Evolutionary conservation across 768 basidiomycete genomes (phyloP).

Genomic region (Panaeolus cyanescens): DNA sequence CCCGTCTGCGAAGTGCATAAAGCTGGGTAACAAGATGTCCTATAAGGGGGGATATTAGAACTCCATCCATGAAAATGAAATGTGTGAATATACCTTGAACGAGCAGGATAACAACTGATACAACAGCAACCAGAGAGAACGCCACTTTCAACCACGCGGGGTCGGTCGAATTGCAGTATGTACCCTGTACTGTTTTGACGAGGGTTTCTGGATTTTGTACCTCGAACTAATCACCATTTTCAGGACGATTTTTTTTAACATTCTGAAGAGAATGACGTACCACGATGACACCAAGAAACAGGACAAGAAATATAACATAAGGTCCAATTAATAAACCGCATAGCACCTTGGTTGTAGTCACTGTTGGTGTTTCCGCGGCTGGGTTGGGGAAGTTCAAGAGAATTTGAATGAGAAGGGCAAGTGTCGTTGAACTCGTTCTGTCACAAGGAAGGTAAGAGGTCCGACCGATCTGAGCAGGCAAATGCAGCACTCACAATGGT

Average conservation of each 20-base stretch:
- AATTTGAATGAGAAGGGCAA: conserved; percentile 23
- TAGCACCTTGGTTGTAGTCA: conserved; percentile 5
- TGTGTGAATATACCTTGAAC: conserved; percentile 19
- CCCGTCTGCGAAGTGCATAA: conserved; percentile 9
- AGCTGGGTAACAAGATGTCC: conserved; percentile 18
- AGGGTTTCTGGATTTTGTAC: conserved; percentile 13
- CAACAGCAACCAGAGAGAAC: conserved; percentile 14
- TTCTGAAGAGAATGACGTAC: conserved; percentile 6
- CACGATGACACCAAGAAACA: conserved; percentile 19
- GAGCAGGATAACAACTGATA: conserved; percentile 17
- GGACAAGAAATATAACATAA: conserved; percentile 18
- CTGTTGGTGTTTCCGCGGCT: conserved; percentile 8
- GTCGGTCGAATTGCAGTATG: conserved; percentile 20
- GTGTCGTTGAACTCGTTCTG: conserved; percentile 21
- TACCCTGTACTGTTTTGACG: conserved; percentile 12
- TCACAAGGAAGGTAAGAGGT: background rate
- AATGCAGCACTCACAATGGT: conserved; percentile 16
- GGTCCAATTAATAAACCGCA: conserved; percentile 18
- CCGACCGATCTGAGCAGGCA: background rate
- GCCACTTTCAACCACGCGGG: conserved; percentile 17
- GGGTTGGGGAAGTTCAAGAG: conserved; percentile 18
- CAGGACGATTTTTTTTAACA: background rate
- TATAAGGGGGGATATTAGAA: background rate
- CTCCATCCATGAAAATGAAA: background rate
- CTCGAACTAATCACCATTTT: conserved; percentile 9